Percentiles rank a stretch among this genome's conserved stretches.
Conservation (phyloP, 2,329 filamentous ascomycete species). For the Dactylella cylindrospora region DNA sequence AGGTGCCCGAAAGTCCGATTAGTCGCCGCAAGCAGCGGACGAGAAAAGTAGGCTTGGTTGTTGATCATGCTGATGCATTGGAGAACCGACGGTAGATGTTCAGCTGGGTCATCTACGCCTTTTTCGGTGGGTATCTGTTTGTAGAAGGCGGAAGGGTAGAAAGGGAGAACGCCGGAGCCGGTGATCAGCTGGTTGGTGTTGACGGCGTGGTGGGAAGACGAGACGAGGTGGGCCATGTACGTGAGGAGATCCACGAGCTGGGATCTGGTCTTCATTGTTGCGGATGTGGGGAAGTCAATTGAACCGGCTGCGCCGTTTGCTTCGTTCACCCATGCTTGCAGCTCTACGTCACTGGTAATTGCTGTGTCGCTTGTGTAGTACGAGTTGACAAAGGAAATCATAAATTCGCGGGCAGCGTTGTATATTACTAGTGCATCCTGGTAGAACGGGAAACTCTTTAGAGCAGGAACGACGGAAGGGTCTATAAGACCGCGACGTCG, state of each 20-base stretch:
- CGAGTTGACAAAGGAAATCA: slow-evolving; percentile 54
- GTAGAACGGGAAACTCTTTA: slow-evolving; percentile 56
- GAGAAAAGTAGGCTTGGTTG: slow-evolving; percentile 53
- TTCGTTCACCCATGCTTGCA: slow-evolving; percentile 56
- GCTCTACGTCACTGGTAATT: slow-evolving; percentile 53
- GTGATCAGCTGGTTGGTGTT: slow-evolving; percentile 54
- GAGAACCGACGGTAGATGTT: slow-evolving; percentile 51
- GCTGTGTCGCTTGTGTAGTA: slow-evolving; percentile 53
- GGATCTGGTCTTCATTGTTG: slow-evolving; percentile 41
- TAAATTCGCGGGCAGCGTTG: slow-evolving; percentile 52
- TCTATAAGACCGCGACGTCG: slow-evolving; percentile 54
- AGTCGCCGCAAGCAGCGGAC: slow-evolving; percentile 52
- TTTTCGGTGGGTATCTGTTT: slow-evolving; percentile 52
- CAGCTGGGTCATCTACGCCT: slow-evolving; percentile 51
- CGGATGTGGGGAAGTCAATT: slow-evolving; percentile 54
- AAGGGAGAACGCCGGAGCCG: slow-evolving; percentile 53
- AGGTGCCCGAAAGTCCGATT: slow-evolving; percentile 54
- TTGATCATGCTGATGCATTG: slow-evolving; percentile 52
- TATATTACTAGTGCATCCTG: slow-evolving; percentile 54
- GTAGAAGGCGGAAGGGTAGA: slow-evolving; percentile 51
- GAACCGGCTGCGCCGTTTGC: slow-evolving; percentile 52
- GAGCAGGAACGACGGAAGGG: slow-evolving; percentile 50
- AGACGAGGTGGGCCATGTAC: slow-evolving; percentile 53
- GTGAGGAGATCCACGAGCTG: slow-evolving; percentile 54
- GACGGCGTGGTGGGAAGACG: slow-evolving; percentile 54